Conservation (phyloP, 257 asterid genomes). For the Scutellaria barbata region DNA sequence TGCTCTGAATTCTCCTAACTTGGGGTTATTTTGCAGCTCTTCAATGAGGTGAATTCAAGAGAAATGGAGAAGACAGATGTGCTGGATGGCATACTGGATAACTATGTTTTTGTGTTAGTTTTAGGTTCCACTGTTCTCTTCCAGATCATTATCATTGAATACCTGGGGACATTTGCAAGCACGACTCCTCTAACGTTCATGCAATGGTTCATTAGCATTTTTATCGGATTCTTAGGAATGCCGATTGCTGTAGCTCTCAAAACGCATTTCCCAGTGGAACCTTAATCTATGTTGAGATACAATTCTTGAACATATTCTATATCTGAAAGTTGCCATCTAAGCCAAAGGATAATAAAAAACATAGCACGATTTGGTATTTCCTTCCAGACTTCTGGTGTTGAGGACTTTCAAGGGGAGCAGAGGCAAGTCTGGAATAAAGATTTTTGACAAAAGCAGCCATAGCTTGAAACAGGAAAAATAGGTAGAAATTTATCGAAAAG, state of each 20-base stretch:
- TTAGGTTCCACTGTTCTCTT: conserved; percentile 61
- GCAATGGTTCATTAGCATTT: conserved; percentile 62
- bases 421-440: conserved; percentile 18
- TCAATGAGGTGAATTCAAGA: conserved; percentile 77
- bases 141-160: conserved; percentile 65
- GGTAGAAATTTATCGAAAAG: background rate
- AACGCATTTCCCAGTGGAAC: conserved; percentile 43
- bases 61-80: conserved; percentile 73
- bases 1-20: background rate
- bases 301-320: background rate
- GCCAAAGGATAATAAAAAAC: background rate
- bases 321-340: conserved; percentile 19
- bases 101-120: conserved; percentile 61
- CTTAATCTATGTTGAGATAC: background rate
- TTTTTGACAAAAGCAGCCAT: conserved; percentile 27
- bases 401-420: conserved; percentile 8
- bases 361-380: background rate
- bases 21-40: conserved; percentile 52
- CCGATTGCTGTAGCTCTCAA: conserved; percentile 68
- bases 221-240: conserved; percentile 72
- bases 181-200: conserved; percentile 61
- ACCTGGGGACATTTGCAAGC: conserved; percentile 73
- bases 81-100: conserved; percentile 62
- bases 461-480: background rate
- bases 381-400: background rate